A percentile compares a stretch with the other conserved stretches of the same genome.
Conservation (phyloP, 1,139 yeast genomes). For the Debaryomyces fabryi region DNA sequence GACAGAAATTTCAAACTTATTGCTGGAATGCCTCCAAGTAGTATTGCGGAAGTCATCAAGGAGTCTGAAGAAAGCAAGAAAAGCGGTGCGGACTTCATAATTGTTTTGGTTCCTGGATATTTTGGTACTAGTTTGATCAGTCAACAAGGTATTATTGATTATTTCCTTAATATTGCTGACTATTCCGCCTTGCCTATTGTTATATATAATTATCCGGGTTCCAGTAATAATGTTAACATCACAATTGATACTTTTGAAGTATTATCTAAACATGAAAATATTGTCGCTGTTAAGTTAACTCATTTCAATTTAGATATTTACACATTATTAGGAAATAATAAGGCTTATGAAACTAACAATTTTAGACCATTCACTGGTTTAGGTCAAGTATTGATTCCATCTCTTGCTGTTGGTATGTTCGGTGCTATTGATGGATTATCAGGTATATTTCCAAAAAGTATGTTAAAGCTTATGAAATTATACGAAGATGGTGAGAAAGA, state of each 20-base stretch:
- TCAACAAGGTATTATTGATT: conserved; percentile 40
- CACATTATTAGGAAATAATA: conserved; percentile 40
- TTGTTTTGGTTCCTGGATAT: conserved; percentile 37
- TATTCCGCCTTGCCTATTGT: conserved; percentile 34
- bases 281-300: conserved; percentile 42
- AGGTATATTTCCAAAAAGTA: conserved; percentile 40
- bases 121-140: conserved; percentile 36
- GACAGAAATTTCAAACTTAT: conserved; percentile 29
- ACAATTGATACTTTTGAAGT: conserved; percentile 35
- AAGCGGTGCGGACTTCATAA: conserved; percentile 39
- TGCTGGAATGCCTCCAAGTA: conserved; percentile 40
- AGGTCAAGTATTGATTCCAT: conserved; percentile 50
- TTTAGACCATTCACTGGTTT: conserved; percentile 51
- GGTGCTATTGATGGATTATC: conserved; percentile 53
- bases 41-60: conserved; percentile 29
- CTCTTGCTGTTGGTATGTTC: conserved; percentile 42
- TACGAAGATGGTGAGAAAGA: conserved; percentile 31
- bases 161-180: conserved; percentile 34
- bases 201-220: conserved; percentile 42
- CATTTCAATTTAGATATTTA: conserved; percentile 44
- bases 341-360: conserved; percentile 32
- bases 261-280: conserved; percentile 35
- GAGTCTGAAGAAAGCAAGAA: conserved; percentile 28
- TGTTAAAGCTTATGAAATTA: conserved; percentile 36
- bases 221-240: conserved; percentile 39